phyloP scores from a whole-genome alignment of 2,329 filamentous ascomycete species.

The Leptodontidium sp. region DNA sequence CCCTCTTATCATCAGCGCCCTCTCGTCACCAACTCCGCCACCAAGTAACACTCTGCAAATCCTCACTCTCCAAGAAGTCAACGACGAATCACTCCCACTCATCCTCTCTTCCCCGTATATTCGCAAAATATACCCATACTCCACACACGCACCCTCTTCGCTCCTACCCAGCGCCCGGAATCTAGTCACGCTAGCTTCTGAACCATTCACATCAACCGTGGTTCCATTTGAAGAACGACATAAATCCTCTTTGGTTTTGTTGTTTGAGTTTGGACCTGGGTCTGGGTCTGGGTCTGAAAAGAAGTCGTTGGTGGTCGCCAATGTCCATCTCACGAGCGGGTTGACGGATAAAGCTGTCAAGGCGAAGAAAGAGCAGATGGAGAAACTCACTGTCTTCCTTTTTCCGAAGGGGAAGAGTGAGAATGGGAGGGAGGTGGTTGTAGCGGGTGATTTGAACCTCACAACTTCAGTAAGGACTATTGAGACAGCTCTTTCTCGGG shows the following conservation, averaged over 20 bases:
- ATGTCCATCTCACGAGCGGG: constrained; percentile 68
- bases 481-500: constrained; percentile 53
- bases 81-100: constrained; percentile 66
- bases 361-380: constrained; percentile 64
- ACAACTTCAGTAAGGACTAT: constrained; percentile 66
- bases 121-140: constrained; percentile 50
- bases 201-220: constrained; percentile 62
- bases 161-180: constrained; percentile 66
- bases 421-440: constrained; percentile 39
- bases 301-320: constrained; percentile 52
- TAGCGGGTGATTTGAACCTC: constrained; percentile 73
- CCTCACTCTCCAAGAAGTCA: constrained; percentile 67
- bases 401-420: no score
- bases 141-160: constrained; percentile 28
- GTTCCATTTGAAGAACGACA: constrained; percentile 62
- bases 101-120: constrained; percentile 60
- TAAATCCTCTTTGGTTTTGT: constrained; percentile 62
- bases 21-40: constrained; percentile 44
- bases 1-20: constrained; percentile 47
- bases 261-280: constrained; percentile 51
- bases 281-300: background rate
- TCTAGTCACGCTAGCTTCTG: constrained; percentile 65
- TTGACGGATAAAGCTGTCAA: constrained; percentile 65
- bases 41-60: constrained; percentile 42
- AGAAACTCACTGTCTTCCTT: constrained; percentile 49